These are phyloP conservation scores for Diplodia scrobiculata DNA, from an alignment of 2,329 filamentous ascomycete genomes.

Conservation along the genomic window DNA sequence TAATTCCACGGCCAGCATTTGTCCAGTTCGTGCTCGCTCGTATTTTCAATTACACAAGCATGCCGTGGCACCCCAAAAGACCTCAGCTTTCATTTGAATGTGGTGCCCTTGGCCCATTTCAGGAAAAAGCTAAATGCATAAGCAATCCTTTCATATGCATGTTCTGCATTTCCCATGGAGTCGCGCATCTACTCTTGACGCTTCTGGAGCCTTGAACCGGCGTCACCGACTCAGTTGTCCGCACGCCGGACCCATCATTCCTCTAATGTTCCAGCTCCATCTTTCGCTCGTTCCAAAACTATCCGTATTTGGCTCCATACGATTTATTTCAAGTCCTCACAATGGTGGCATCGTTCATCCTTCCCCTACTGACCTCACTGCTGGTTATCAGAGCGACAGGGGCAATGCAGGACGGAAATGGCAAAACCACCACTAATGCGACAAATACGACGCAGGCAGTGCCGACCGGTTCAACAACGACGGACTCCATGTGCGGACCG, in stretches of 20 bases:
- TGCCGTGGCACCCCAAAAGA: neutral
- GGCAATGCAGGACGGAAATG: neutral
- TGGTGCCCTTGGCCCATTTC: neutral
- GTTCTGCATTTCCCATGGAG: slow-evolving; percentile 1
- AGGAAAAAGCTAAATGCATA: neutral
- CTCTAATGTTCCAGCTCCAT: neutral
- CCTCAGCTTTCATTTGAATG: neutral
- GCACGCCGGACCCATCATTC: neutral
- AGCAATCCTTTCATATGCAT: neutral
- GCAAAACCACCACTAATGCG: neutral
- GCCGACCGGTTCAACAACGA: neutral
- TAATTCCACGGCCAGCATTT: neutral
- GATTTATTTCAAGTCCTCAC: neutral
- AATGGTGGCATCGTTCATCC: neutral
- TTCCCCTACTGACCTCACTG: neutral
- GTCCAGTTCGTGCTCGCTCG: neutral
- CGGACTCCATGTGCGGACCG: neutral
- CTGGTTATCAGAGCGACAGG: neutral
- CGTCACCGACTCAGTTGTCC: neutral
- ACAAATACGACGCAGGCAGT: neutral
- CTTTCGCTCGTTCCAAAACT: too few species aligned
- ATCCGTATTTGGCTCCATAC: too few species aligned
- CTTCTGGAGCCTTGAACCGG: neutral
- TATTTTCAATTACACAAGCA: neutral
- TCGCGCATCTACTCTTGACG: neutral